Base-by-base conservation (phyloP, 208 protist species). In the Acanthamoeba polyphaga region DNA sequence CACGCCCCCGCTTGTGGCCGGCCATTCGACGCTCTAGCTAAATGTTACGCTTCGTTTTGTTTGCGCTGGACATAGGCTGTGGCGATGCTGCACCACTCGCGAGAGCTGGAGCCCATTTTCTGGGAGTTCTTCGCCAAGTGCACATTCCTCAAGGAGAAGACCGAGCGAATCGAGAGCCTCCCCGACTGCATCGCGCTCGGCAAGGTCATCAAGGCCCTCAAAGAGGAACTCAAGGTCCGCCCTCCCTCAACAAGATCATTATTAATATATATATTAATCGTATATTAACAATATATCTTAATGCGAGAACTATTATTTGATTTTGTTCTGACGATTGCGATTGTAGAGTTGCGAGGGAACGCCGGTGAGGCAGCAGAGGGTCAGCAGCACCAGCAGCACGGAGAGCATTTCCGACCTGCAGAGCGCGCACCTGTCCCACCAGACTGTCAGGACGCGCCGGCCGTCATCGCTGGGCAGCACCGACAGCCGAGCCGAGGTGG, bases 81-180 rank as follows among this genome's bases (percentile, higher is more conserved):
- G 70, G 70, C 70, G 13, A 78, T 78, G 70, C 70, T 78, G 7
- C 70, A 78, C 70, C 70, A 78, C 38, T 78, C 70, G 70, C 70
- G 70, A 43, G 70, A 78, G 70, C 70, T 78, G 38, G 70, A 78
- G 70, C 70, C 70, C 70, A 78, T 78, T 10, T 78, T 78, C 70
- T 78, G 38, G n/a, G 70, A 78, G 38, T 78, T 78, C 70, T 78
- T 78, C 22, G 70, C 29, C 70, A 78, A 78, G 70, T 78, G 70
- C 38, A 51, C 27, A 19, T 78, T 78, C 38, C n/a, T 78, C 15
- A 32, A 43, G 38, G 70, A 78, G 12, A 78, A 78, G 70, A 78
- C 32, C 34, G 70, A 78, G 12, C 70, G 70, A 32, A 78, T 78
- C 19, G 70, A 78, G 34, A 78, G 70, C 70, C 70, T 78, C 7